These are phyloP conservation scores for Diutina rugosa DNA, from an alignment of 1,139 yeast species.

Conservation along the genomic window DNA sequence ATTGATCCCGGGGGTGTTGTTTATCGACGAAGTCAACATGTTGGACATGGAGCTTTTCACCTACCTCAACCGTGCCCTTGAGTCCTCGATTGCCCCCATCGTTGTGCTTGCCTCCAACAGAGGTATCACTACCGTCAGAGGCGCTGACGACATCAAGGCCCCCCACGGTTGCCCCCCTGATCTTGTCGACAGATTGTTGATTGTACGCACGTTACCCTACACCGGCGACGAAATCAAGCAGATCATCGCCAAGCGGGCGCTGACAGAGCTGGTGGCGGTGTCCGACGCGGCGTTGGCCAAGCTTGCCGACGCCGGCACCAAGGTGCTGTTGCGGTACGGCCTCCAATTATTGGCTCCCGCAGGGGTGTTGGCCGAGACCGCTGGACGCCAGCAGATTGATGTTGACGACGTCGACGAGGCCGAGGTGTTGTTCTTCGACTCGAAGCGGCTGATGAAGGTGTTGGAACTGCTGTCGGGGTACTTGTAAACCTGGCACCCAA, in stretches of 20 bases:
- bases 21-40: slow-evolving; percentile 1
- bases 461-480: slow-evolving; percentile 44
- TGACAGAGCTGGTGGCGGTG: slow-evolving; percentile 57
- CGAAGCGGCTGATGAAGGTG: slow-evolving; percentile 71
- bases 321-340: slow-evolving; percentile 80
- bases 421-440: slow-evolving; percentile 74
- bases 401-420: slow-evolving; percentile 77
- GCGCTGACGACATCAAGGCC: slow-evolving; percentile 67
- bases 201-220: slow-evolving; percentile 86
- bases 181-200: slow-evolving; percentile 77
- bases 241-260: slow-evolving; percentile 72
- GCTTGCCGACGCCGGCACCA: slow-evolving; percentile 58
- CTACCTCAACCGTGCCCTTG: slow-evolving; percentile 1
- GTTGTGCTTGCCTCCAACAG: slow-evolving; percentile 40
- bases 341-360: slow-evolving; percentile 87
- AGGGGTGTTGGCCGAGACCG: slow-evolving; percentile 64
- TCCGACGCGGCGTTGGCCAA: slow-evolving; percentile 56
- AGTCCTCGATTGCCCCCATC: neutral
- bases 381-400: slow-evolving; percentile 59
- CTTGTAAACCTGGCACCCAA: slow-evolving; percentile 16
- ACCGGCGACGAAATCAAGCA: slow-evolving; percentile 68
- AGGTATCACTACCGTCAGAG: slow-evolving; percentile 84
- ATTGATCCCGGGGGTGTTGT: slow-evolving; percentile 92
- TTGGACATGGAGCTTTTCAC: slow-evolving; percentile 2
- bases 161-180: slow-evolving; percentile 98